These are phyloP conservation scores for Eutrema salsugineum DNA, from an alignment of 441 rosid species.

Conservation along the genomic window DNA sequence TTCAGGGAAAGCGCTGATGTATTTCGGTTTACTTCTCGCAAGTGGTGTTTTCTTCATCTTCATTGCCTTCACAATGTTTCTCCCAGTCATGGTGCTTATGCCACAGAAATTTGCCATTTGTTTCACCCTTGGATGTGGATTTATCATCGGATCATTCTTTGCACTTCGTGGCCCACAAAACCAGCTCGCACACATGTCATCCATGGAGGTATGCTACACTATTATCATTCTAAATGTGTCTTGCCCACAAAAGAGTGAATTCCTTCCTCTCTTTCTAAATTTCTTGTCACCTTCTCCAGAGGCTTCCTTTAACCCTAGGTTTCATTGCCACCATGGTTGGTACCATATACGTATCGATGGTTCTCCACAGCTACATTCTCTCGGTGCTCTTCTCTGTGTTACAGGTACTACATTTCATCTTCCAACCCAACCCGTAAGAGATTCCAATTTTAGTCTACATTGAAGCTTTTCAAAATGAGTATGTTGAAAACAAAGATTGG, in stretches of 20 bases:
- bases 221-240: not conserved
- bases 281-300: constrained; percentile 37
- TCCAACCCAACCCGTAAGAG: not conserved
- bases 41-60: constrained; percentile 66
- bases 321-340: constrained; percentile 70
- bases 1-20: constrained; percentile 70
- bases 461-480: not conserved
- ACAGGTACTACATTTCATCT: constrained; percentile 41
- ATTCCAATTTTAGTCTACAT: not conserved
- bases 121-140: constrained; percentile 72
- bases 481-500: not conserved
- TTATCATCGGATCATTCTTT: constrained; percentile 70
- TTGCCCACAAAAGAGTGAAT: not conserved
- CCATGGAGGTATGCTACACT: constrained; percentile 51
- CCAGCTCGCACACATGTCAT: constrained; percentile 66
- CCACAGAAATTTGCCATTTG: constrained; percentile 79
- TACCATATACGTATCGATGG: constrained; percentile 73
- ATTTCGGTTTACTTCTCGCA: constrained; percentile 63
- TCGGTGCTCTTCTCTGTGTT: constrained; percentile 69
- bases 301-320: constrained; percentile 66
- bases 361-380: constrained; percentile 72
- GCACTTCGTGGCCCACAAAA: constrained; percentile 67
- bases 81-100: constrained; percentile 75
- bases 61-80: constrained; percentile 75
- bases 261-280: not conserved